phyloP scores from a whole-genome alignment of 2,329 filamentous ascomycete genomes.

The Thelonectria blattea region DNA sequence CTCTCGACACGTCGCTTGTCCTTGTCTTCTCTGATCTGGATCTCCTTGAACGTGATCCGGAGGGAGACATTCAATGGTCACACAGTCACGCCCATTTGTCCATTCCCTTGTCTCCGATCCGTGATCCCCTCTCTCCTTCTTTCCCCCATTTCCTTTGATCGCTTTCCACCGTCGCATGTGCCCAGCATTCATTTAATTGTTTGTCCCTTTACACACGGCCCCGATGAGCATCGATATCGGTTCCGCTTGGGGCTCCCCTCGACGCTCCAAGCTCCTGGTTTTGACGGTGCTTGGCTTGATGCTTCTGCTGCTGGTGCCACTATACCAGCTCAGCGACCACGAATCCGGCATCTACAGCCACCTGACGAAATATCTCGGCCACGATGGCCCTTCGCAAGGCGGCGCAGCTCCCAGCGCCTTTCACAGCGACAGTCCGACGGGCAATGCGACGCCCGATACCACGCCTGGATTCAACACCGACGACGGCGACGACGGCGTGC shows the following conservation, averaged over 20 bases:
- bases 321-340: conserved; percentile 41
- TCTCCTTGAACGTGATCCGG: conserved; percentile 16
- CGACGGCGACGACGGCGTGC: not conserved
- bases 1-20: conserved; percentile 17
- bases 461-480: not conserved
- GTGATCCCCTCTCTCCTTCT: conserved; percentile 2
- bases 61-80: conserved; percentile 11
- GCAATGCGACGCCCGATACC: not conserved
- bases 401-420: conserved; percentile 38
- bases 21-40: conserved; percentile 1
- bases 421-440: conserved; percentile 43
- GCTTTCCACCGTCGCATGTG: conserved; percentile 6
- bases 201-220: conserved; percentile 11
- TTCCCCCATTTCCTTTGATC: not conserved
- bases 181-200: conserved; percentile 19
- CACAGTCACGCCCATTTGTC: conserved; percentile 8
- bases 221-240: conserved; percentile 34
- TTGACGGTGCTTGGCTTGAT: conserved; percentile 38
- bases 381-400: conserved; percentile 46
- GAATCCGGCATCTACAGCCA: conserved; percentile 40
- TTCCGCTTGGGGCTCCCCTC: conserved; percentile 37
- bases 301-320: conserved; percentile 40
- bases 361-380: conserved; percentile 39
- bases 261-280: conserved; percentile 38
- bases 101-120: conserved; percentile 8